These are phyloP conservation scores for Escovopsis sp. DNA, from an alignment of 2,329 filamentous ascomycete genomes.

Conservation along the genomic window DNA sequence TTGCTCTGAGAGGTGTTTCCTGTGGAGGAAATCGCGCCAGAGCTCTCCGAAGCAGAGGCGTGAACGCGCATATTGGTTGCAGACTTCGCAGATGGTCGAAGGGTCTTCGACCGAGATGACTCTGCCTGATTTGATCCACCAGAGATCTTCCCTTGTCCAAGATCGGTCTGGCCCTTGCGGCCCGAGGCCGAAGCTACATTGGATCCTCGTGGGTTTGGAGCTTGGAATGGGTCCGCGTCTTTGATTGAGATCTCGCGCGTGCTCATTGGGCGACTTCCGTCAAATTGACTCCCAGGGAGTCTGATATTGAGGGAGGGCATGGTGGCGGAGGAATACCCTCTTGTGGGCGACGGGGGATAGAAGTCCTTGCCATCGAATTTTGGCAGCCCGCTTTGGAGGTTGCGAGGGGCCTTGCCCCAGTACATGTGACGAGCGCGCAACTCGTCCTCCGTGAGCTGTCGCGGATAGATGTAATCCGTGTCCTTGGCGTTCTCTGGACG, in stretches of 20 bases:
- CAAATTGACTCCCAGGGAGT: background rate
- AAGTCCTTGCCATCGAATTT: constrained; percentile 53
- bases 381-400: constrained; percentile 36
- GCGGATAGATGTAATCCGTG: constrained; percentile 37
- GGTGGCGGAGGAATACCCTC: constrained; percentile 13
- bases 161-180: background rate
- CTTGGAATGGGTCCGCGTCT: constrained; percentile 9
- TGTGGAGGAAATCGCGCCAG: constrained; percentile 1
- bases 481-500: constrained; percentile 25
- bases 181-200: background rate
- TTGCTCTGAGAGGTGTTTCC: background rate
- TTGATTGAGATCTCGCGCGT: background rate
- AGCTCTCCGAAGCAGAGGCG: background rate
- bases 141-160: background rate
- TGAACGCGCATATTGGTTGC: background rate
- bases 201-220: constrained; percentile 5
- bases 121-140: background rate
- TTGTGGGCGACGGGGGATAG: constrained; percentile 40
- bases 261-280: background rate
- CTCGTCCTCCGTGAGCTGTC: constrained; percentile 44
- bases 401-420: constrained; percentile 40
- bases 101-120: background rate
- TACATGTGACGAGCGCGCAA: constrained; percentile 42
- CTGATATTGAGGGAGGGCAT: background rate
- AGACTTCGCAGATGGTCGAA: background rate